Conservation (phyloP, 306 rosid genomes). For the Neltuma alba region DNA sequence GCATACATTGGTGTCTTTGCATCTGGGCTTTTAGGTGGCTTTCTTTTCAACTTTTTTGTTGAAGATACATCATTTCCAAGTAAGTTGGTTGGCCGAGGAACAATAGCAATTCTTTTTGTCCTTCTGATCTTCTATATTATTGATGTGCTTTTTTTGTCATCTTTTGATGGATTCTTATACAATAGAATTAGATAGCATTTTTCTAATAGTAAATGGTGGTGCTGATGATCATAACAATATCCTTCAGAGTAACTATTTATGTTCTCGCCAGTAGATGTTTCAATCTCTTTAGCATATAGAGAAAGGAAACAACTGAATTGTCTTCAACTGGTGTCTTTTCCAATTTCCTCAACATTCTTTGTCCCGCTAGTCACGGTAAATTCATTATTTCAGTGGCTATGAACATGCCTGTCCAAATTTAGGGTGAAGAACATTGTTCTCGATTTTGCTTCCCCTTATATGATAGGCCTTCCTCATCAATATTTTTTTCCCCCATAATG, state of each 20-base stretch:
- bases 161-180: slow-evolving; percentile 4
- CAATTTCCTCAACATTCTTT: slow-evolving; percentile 3
- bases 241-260: background rate
- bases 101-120: background rate
- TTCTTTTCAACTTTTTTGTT: slow-evolving; percentile 74
- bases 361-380: background rate
- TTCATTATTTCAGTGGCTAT: background rate
- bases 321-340: background rate
- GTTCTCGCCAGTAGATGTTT: background rate
- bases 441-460: background rate
- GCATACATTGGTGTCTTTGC: slow-evolving; percentile 83
- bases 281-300: slow-evolving; percentile 3
- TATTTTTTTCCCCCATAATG: too few relatives aligned
- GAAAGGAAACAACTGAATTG: slow-evolving; percentile 6
- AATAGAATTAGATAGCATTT: slow-evolving; percentile 1
- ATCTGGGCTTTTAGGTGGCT: slow-evolving; percentile 82
- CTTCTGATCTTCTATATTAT: background rate
- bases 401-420: background rate
- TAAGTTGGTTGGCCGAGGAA: slow-evolving; percentile 51
- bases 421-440: background rate
- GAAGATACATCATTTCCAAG: slow-evolving; percentile 75
- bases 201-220: slow-evolving; percentile 12
- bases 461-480: background rate
- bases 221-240: background rate
- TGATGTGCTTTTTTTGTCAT: slow-evolving; percentile 7